Evolutionary conservation across 2,329 filamentous ascomycete species (phyloP).

Genomic region (Ophiostoma sp.): DNA sequence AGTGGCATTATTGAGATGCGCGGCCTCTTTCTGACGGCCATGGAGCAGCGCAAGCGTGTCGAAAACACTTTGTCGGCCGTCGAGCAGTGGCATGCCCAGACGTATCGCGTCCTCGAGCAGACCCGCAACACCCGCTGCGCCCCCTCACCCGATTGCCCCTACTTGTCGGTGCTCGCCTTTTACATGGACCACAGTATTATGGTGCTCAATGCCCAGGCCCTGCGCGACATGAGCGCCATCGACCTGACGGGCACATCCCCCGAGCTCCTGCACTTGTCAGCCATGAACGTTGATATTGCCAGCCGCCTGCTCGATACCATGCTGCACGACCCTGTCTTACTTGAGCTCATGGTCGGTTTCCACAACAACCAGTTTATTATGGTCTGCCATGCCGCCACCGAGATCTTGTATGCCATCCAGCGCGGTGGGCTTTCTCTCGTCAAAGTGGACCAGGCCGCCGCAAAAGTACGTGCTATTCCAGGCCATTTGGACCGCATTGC

Average conservation of each 20-base stretch:
- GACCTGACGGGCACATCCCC: conserved; percentile 28
- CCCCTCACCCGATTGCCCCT: background rate
- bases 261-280: conserved; percentile 28
- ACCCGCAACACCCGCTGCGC: conserved; percentile 28
- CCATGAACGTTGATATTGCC: conserved; percentile 28
- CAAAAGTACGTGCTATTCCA: conserved; percentile 28
- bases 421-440: conserved; percentile 26
- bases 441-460: conserved; percentile 26
- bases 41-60: conserved; percentile 29
- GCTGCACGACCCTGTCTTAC: conserved; percentile 28
- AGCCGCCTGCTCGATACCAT: conserved; percentile 29
- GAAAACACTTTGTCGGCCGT: conserved; percentile 30
- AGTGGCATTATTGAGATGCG: conserved; percentile 33
- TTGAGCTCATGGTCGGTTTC: conserved; percentile 31
- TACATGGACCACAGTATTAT: conserved; percentile 35
- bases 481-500: conserved; percentile 30
- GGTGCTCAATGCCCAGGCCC: conserved; percentile 33
- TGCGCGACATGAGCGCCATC: conserved; percentile 31
- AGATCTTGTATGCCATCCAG: conserved; percentile 31
- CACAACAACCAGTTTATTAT: conserved; percentile 36
- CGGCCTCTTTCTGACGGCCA: conserved; percentile 28
- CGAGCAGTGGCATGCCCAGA: conserved; percentile 30
- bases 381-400: conserved; percentile 34
- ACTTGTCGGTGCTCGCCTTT: conserved; percentile 31
- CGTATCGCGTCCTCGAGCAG: conserved; percentile 28